A percentile compares a stretch with the other conserved stretches of the same genome.
Evolutionary conservation across 2,329 filamentous ascomycete genomes (phyloP).

Genomic region (Malbranchea zuffiana): DNA sequence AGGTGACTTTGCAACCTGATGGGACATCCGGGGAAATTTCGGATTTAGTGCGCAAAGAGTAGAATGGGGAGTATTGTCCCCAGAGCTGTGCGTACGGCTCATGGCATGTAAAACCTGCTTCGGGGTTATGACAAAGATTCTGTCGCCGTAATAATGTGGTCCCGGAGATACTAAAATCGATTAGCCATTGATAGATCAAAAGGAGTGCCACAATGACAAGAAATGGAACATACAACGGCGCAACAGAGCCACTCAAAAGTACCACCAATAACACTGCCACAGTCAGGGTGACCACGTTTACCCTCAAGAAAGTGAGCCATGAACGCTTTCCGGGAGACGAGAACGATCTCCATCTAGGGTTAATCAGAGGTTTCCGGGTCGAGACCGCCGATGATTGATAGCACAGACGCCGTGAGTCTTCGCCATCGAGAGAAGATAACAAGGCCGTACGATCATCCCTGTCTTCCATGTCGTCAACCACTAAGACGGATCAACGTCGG

Average conservation of each 20-base stretch:
- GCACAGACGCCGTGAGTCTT: not conserved
- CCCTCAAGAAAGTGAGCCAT: not conserved
- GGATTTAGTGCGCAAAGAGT: constrained; percentile 52
- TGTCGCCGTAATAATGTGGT: constrained; percentile 1
- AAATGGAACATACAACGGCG: constrained; percentile 6
- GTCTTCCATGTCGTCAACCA: too few species aligned
- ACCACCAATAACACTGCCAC: constrained; percentile 1
- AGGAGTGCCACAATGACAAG: not conserved
- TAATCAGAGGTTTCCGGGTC: too few species aligned
- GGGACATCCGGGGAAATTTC: constrained; percentile 52
- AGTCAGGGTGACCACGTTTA: constrained; percentile 5
- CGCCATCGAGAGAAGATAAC: constrained; percentile 3
- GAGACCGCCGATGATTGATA: too few species aligned
- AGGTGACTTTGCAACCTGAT: constrained; percentile 59
- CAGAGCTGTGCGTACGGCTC: constrained; percentile 52
- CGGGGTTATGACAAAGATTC: constrained; percentile 2
- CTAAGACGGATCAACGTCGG: too few species aligned
- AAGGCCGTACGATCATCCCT: constrained; percentile 3
- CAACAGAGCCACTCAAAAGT: constrained; percentile 4
- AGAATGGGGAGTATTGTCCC: constrained; percentile 85
- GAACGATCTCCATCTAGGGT: not conserved
- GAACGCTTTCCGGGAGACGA: constrained; percentile 1
- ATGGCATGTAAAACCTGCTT: constrained; percentile 9
- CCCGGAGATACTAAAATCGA: not conserved
- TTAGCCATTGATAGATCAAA: too few species aligned